Base-by-base conservation (phyloP, 164 flowering plant species). In the Umbilicus rupestris region DNA sequence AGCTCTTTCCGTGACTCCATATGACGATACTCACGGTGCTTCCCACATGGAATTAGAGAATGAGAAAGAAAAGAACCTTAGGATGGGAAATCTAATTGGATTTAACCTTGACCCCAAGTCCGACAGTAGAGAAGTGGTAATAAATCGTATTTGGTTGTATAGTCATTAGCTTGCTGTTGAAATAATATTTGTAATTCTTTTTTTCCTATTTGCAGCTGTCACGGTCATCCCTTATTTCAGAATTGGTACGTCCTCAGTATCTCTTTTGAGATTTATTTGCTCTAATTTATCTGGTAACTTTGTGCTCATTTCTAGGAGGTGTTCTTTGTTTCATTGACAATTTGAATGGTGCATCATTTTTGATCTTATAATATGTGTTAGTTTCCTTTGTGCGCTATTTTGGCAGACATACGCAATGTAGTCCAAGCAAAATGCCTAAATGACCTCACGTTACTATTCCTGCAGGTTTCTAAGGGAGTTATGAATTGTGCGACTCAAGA, bases 31-130 rank as follows among this genome's bases (percentile, higher is more conserved):
- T 16, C 78, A 63, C 52, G 84, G 86, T 33, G 83, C 90, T 42
- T 87, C 98, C 65, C 97, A 91, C 78, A 49, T 85, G 71, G 96
- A 94, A 72, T 85, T 89, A 72, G 95, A 87, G 69, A 83, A 86
- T 79, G 97, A 84, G 78, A 94, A 89, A 69, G 98, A 90, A 63
- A 86, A 91, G 49, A 94, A 84, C 63, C 71, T 80, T 66, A 83
- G 91, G 77, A 83, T 94, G 87, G 83, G 85, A 33, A 84, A 82
- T 77, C 95, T 94, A 72, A 84, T 90, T 14, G 89, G 82, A 19
- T 93, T 93, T 69, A 80, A 73, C 78, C 79, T 94, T 59, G 97
- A 94, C 6, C 78, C 83, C 15, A 94, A 90, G 74, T 73, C 71
- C 55, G 96, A 89, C 66, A 76, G 77, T 57, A 83, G 90, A 78